Conservation (phyloP, 768 basidiomycete genomes). For the Suillus brevipes region DNA sequence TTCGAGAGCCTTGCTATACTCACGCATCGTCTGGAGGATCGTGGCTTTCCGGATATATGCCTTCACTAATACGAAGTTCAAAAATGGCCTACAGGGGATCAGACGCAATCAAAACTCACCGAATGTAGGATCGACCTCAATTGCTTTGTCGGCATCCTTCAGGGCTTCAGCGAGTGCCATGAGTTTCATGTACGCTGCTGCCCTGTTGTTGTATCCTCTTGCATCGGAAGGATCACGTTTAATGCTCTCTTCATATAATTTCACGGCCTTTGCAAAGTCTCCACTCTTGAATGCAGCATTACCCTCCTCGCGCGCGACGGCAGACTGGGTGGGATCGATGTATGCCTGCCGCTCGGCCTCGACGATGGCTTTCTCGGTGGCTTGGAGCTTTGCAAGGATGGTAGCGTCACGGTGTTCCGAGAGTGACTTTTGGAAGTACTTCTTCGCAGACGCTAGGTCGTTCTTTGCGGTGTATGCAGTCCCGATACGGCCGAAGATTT, state of each 20-base stretch:
- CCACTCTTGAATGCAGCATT: slow-evolving; percentile 90
- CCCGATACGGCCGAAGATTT: slow-evolving; percentile 90
- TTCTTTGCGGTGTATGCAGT: slow-evolving; percentile 80
- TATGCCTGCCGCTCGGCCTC: slow-evolving; percentile 84
- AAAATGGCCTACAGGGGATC: neutral
- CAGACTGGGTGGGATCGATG: slow-evolving; percentile 82
- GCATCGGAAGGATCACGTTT: slow-evolving; percentile 92
- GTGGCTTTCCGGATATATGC: slow-evolving; percentile 93
- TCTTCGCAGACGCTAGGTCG: slow-evolving; percentile 77
- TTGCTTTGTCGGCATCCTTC: slow-evolving; percentile 93
- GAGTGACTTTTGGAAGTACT: slow-evolving; percentile 90
- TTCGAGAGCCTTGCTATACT: slow-evolving; percentile 84
- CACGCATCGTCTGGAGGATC: slow-evolving; percentile 87
- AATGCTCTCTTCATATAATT: slow-evolving; percentile 92
- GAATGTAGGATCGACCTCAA: slow-evolving; percentile 86
- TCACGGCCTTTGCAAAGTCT: slow-evolving; percentile 90
- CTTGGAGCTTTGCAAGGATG: slow-evolving; percentile 86
- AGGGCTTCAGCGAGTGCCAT: slow-evolving; percentile 91
- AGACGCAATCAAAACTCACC: slow-evolving; percentile 42
- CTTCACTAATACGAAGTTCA: slow-evolving; percentile 55
- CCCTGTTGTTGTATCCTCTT: slow-evolving; percentile 95
- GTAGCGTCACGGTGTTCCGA: slow-evolving; percentile 96
- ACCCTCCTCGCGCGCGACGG: slow-evolving; percentile 85
- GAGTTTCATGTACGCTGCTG: slow-evolving; percentile 96
- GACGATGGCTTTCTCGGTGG: slow-evolving; percentile 71